These are phyloP conservation scores for Diaporthe capsici DNA, from an alignment of 2,329 filamentous ascomycete species.

Conservation along the genomic window DNA sequence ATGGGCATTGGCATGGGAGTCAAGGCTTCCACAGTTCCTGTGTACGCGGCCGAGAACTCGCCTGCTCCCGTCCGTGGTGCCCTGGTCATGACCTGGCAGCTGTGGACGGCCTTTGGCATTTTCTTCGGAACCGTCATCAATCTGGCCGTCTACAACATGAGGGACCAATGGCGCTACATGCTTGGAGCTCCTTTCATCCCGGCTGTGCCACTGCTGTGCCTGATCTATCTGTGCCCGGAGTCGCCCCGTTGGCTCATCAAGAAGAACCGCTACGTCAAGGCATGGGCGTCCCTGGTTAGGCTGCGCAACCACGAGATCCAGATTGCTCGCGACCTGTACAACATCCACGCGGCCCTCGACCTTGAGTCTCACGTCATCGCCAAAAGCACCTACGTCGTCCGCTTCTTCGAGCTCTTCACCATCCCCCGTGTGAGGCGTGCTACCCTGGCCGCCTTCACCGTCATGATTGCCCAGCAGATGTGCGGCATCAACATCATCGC, in stretches of 20 bases:
- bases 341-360: conserved; percentile 63
- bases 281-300: conserved; percentile 68
- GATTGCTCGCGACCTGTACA: conserved; percentile 74
- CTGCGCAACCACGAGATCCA: conserved; percentile 72
- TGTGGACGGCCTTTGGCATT: conserved; percentile 68
- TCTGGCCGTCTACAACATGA: conserved; percentile 72
- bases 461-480: conserved; percentile 78
- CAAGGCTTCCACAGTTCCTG: conserved; percentile 72
- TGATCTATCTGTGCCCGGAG: conserved; percentile 74
- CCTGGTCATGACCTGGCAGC: conserved; percentile 69
- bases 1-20: conserved; percentile 79
- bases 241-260: conserved; percentile 78
- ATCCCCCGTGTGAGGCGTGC: conserved; percentile 72
- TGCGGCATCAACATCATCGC: conserved; percentile 69
- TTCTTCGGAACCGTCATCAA: conserved; percentile 73
- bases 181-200: conserved; percentile 76
- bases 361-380: conserved; percentile 53
- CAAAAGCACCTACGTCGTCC: conserved; percentile 62
- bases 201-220: conserved; percentile 71
- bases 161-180: conserved; percentile 75
- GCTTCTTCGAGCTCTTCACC: conserved; percentile 71
- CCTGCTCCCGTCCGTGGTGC: conserved; percentile 67
- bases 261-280: conserved; percentile 67
- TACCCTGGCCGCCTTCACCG: conserved; percentile 75
- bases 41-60: conserved; percentile 67